Evolutionary conservation across 192 early-diverging fungal species (phyloP).

Genomic region (Linderina pennispora): DNA sequence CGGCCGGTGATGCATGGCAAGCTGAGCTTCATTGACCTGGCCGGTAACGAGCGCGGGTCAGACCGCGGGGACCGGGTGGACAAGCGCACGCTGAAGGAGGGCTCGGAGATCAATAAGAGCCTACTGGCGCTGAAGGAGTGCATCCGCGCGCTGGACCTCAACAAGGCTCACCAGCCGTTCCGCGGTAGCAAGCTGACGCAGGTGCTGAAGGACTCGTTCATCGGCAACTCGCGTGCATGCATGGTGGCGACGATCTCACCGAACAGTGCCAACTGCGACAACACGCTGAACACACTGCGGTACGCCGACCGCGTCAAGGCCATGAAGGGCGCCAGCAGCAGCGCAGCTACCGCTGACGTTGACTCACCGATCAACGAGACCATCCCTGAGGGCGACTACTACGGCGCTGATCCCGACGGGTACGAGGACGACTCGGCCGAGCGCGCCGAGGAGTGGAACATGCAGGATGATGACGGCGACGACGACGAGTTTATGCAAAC

Average conservation of each 20-base stretch:
- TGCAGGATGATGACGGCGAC: conserved; percentile 25
- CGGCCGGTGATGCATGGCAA: conserved; percentile 68
- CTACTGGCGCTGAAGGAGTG: conserved; percentile 97
- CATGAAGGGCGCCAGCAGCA: conserved; percentile 27
- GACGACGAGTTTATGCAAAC: conserved; percentile 26
- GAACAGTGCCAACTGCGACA: conserved; percentile 90
- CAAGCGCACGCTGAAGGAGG: conserved; percentile 96
- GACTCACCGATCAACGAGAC: conserved; percentile 28
- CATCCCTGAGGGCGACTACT: conserved; percentile 34
- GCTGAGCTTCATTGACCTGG: conserved; percentile 96
- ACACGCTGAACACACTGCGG: conserved; percentile 93
- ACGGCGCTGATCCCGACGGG: conserved; percentile 14
- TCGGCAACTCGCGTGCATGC: conserved; percentile 95
- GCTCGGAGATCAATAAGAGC: conserved; percentile 99
- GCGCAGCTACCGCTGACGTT: conserved; percentile 10
- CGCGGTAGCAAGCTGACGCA: conserved; percentile 97
- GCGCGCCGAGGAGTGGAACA: conserved; percentile 14
- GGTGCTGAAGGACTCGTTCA: conserved; percentile 95
- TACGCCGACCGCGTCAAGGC: conserved; percentile 83
- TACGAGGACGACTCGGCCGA: conserved; percentile 46
- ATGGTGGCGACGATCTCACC: conserved; percentile 99
- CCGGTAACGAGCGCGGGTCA: conserved; percentile 96
- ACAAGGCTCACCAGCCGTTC: conserved; percentile 95
- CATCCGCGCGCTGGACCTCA: conserved; percentile 93
- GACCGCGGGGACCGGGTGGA: conserved; percentile 88